Percentiles rank a stretch among this genome's conserved stretches.
Evolutionary conservation across 257 asterid species (phyloP).

Genomic region (Scutellaria minor): DNA sequence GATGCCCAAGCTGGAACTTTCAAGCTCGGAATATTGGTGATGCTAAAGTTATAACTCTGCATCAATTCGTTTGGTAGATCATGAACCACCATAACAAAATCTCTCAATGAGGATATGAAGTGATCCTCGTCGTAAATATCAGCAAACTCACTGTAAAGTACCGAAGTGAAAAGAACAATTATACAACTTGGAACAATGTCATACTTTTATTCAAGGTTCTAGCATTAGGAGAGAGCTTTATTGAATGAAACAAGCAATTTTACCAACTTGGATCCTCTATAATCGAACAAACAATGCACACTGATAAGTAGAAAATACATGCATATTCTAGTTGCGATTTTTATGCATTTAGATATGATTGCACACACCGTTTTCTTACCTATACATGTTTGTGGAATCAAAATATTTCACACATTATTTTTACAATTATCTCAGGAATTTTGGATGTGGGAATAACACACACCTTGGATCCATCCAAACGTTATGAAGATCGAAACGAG

Average conservation of each 20-base stretch:
- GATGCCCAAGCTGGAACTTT: conserved; percentile 85
- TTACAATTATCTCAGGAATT: no score
- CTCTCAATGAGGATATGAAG: conserved; percentile 69
- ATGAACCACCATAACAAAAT: conserved; percentile 60
- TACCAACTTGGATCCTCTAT: neutral
- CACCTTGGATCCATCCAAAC: conserved; percentile 92
- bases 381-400: no score
- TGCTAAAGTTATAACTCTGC: conserved; percentile 68
- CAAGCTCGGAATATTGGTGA: conserved; percentile 63
- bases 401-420: no score
- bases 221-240: neutral
- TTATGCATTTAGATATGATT: no score
- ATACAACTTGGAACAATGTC: neutral
- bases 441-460: conserved; percentile 19
- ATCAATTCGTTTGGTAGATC: conserved; percentile 67
- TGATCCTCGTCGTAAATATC: conserved; percentile 86
- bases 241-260: neutral
- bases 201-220: neutral
- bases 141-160: conserved; percentile 61
- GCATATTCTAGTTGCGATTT: no score
- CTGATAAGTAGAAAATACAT: no score
- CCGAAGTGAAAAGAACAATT: neutral
- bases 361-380: no score
- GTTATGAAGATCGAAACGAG: conserved; percentile 73
- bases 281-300: neutral